These are phyloP conservation scores for Filobasidium uniguttulatum DNA, from an alignment of 1,284 basidiomycete species.

Conservation along the genomic window DNA sequence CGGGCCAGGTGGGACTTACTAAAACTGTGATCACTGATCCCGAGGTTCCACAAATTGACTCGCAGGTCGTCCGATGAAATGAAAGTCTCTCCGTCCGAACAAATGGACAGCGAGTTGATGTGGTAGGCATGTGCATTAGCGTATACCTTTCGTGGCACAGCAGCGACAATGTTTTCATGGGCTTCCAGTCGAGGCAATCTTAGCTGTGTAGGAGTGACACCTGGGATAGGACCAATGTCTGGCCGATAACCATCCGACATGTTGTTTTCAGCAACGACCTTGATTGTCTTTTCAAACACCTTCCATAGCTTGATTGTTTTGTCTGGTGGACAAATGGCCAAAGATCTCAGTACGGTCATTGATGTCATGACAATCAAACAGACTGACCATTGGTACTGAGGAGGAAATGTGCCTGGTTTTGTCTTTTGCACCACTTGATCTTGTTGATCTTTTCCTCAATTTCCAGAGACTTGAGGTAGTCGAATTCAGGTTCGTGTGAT, in stretches of 20 bases:
- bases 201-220: conserved; percentile 45
- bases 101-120: conserved; percentile 98
- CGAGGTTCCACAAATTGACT: conserved; percentile 96
- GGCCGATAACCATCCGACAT: conserved; percentile 64
- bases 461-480: conserved; percentile 98
- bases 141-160: conserved; percentile 96
- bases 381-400: conserved; percentile 83
- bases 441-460: conserved; percentile 99
- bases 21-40: conserved; percentile 97
- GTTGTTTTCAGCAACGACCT: conserved; percentile 94
- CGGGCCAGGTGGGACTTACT: conserved; percentile 50
- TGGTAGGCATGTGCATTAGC: conserved; percentile 99
- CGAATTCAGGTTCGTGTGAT: conserved; percentile 99
- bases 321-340: conserved; percentile 48
- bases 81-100: conserved; percentile 98
- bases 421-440: conserved; percentile 99
- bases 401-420: conserved; percentile 94
- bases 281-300: conserved; percentile 94
- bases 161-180: conserved; percentile 96
- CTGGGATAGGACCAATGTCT: conserved; percentile 24
- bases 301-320: conserved; percentile 99
- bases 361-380: not conserved
- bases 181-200: conserved; percentile 76
- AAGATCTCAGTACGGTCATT: not conserved
- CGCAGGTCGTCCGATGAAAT: conserved; percentile 95